Base-by-base conservation (phyloP, 1,284 basidiomycete genomes). In the Boletellus deceptivus region DNA sequence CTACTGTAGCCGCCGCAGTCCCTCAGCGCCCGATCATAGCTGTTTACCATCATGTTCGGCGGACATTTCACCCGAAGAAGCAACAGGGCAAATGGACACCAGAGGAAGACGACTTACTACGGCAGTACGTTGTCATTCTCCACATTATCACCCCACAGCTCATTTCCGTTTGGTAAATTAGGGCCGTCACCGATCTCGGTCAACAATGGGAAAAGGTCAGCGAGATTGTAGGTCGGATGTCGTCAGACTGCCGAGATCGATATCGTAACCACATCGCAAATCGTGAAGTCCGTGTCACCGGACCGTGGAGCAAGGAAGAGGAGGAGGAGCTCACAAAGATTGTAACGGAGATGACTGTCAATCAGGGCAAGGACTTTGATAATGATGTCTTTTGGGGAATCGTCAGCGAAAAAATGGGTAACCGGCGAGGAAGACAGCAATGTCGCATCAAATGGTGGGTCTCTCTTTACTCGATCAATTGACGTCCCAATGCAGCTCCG, bases 371-470 rank as follows among this genome's bases (percentile, higher is more conserved):
- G 60, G 78, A 84, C 58, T 69, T 80, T 43, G 88, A 91, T 50
- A 82, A 80, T 50, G 89, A 91, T 57, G 80, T 91, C 25, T 89
- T 91, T 67, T 92, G 90, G 90, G 79, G 82, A 13, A 75, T 76
- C 49, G 86, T 93, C 38, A 85, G 84, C 55, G 76, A 82, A 43
- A 75, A 77, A 46, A 91, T 93, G 89, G 86, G 83, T 37, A 82
- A 82, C 20, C 82, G 68, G 48, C 78, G 91, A 44, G 83, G 83
- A 29, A 75, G 88, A 58, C 84, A 89, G 57, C 91, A 93, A 65
- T 91, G 89, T 70, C 75, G 91, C 47, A 88, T 86, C 41, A 93
- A 93, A 77, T 93, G 89, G 88, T 87, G 17, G 36, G 54, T 33
- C 63, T 4, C 20, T 33, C 47, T 51, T 38, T 47, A 39, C 31